Base-by-base conservation (phyloP, 129 eudicot genomes). In the Gnaphalium uliginosum region DNA sequence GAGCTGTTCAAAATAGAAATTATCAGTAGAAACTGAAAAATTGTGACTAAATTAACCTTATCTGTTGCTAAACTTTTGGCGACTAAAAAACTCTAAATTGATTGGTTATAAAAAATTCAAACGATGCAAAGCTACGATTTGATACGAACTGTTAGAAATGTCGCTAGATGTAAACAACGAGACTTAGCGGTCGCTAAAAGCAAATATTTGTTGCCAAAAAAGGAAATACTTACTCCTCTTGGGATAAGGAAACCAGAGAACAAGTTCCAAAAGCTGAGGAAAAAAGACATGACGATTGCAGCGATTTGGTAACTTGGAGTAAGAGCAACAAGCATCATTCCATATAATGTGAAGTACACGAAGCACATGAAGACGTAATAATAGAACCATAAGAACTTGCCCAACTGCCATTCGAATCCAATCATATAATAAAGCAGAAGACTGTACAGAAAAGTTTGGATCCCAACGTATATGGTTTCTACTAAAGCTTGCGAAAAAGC, bases 251-350 rank as follows among this genome's bases (percentile, higher is more conserved):
- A 92, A 17, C 97, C 97, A 1, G 96, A 89, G 85, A 92, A 89
- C 71, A 92, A 79, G 79, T 92, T 89, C 97, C 97, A 92, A 61
- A 92, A 89, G 82, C 85, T 83, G 43, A 92, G 89, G 91, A 92
- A 92, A 78, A 92, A 92, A 2, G 91, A 79, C 97, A 92, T 92
- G 77, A 82, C 78, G 66, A 92, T 89, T 24, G 96, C 96, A 43
- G 97, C 96, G 22, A 92, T 83, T 29, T 89, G 97, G 69, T 77
- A 66, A 37, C 88, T 87, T 6, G 97, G 97, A 67, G 97, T 92
- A 27, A 92, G 87, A 21, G 97, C 96, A 10, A 92, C 96, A 66
- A 89, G 86, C 97, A 92, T 92, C 97, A 89, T 92, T 32, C 97
- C 97, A 10, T 92, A 92, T 60, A 92, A 46, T 3, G 97, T 85